These are phyloP conservation scores for Neovahlkampfia damariscottae DNA, from an alignment of 78 protist species.

Conservation along the genomic window DNA sequence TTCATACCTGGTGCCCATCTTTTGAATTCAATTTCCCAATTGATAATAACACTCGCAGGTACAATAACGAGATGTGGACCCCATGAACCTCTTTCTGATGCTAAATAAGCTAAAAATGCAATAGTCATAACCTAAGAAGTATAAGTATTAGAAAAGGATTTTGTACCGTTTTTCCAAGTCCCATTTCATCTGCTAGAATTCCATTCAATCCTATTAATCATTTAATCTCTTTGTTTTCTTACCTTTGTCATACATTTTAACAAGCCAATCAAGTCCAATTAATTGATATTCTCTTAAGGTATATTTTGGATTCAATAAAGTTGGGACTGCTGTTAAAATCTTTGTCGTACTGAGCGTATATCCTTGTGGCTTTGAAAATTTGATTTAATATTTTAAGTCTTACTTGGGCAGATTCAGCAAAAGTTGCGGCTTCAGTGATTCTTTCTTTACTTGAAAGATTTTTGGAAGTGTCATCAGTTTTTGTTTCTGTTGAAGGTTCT, in stretches of 20 bases:
- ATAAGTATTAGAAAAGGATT: no score
- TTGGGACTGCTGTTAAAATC: conserved; percentile 61
- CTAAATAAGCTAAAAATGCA: conserved; percentile 80
- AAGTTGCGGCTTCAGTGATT: no score
- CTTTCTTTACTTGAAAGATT: no score
- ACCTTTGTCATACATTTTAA: conserved; percentile 56
- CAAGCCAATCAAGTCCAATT: conserved; percentile 85
- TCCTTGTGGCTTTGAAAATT: conserved; percentile 40
- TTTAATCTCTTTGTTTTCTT: no score
- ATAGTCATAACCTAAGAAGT: no score
- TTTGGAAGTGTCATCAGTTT: conserved; percentile 1
- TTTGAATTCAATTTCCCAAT: conserved; percentile 88
- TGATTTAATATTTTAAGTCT: no score
- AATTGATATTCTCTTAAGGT: conserved; percentile 81
- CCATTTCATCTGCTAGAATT: conserved; percentile 94
- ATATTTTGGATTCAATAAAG: conserved; percentile 23
- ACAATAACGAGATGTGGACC: conserved; percentile 90
- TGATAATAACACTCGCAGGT: conserved; percentile 66
- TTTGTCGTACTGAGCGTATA: conserved; percentile 46
- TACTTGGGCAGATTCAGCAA: no score
- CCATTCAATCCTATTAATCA: conserved; percentile 77
- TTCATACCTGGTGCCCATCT: conserved; percentile 84
- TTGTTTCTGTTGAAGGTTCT: neutral
- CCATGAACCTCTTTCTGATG: conserved; percentile 62
- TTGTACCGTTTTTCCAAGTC: conserved; percentile 85